These are phyloP conservation scores for Quercus mongolica DNA, from an alignment of 306 rosid genomes.

Conservation along the genomic window DNA sequence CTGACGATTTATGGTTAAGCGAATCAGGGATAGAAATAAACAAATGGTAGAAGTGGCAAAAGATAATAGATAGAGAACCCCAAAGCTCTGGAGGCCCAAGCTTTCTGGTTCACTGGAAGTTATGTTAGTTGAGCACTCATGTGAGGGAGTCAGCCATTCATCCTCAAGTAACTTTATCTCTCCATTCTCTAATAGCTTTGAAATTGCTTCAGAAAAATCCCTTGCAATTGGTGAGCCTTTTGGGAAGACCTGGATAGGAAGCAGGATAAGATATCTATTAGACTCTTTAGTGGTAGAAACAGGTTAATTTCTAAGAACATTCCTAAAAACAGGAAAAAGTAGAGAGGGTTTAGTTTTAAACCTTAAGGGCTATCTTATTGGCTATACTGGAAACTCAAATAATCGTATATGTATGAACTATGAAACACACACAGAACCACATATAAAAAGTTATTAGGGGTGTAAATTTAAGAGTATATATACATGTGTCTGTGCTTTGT, in stretches of 20 bases:
- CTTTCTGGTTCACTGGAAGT: constrained; percentile 23
- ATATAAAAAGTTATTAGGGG: too few relatives aligned
- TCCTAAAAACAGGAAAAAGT: too few relatives aligned
- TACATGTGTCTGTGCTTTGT: too few relatives aligned
- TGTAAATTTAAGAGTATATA: too few relatives aligned
- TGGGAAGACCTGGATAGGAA: constrained; percentile 47
- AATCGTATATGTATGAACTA: not conserved
- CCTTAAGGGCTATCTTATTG: too few relatives aligned
- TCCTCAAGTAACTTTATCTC: constrained; percentile 31
- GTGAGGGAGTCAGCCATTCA: constrained; percentile 23
- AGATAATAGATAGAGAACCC: constrained; percentile 42
- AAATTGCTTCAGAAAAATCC: constrained; percentile 58
- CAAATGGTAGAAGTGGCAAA: constrained; percentile 43
- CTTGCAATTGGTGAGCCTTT: constrained; percentile 72
- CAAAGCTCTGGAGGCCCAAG: constrained; percentile 38
- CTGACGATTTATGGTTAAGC: not conserved
- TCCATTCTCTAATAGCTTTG: constrained; percentile 42
- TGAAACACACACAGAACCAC: not conserved
- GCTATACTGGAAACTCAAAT: too few relatives aligned
- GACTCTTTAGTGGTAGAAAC: not conserved
- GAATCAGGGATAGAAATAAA: not conserved
- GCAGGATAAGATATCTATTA: not conserved
- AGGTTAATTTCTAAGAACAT: not conserved
- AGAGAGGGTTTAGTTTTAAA: too few relatives aligned
- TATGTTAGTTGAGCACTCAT: constrained; percentile 20